Evolutionary conservation across 1,284 basidiomycete genomes (phyloP).

Genomic region (Rhodotorula sp.): DNA sequence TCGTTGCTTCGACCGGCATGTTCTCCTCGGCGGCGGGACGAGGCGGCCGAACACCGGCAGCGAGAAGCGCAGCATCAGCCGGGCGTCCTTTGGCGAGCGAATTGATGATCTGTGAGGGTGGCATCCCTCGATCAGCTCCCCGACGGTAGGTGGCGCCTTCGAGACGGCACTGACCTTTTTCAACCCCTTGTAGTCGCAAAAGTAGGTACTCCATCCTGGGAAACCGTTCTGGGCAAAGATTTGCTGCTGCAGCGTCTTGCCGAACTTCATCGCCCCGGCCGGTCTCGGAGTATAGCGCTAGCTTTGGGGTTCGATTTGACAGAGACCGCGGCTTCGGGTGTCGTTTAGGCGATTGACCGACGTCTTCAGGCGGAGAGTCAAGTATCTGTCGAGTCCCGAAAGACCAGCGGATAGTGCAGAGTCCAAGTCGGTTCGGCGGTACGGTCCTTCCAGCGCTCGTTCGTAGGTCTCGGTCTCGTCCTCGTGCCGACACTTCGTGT

Average conservation of each 20-base stretch:
- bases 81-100: conserved; percentile 90
- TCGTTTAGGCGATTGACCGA: not conserved
- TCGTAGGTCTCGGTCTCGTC: too few species aligned
- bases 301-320: not conserved
- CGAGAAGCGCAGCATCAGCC: conserved; percentile 82
- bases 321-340: not conserved
- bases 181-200: conserved; percentile 97
- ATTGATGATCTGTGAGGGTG: conserved; percentile 75
- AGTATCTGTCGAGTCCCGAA: too few species aligned
- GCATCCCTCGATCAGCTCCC: too few species aligned
- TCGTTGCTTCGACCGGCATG: conserved; percentile 33
- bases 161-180: conserved; percentile 62
- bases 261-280: conserved; percentile 67
- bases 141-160: too few species aligned
- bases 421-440: too few species aligned
- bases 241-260: conserved; percentile 95
- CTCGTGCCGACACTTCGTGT: too few species aligned
- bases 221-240: conserved; percentile 60
- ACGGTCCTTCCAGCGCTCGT: too few species aligned
- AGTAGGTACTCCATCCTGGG: conserved; percentile 94
- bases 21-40: conserved; percentile 16
- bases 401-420: too few species aligned
- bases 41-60: conserved; percentile 73
- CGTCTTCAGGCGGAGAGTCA: too few species aligned
- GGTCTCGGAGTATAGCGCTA: not conserved